These are phyloP conservation scores for Epithemia pelagica DNA, from an alignment of 108 stramenopile genomes.

Conservation along the genomic window DNA sequence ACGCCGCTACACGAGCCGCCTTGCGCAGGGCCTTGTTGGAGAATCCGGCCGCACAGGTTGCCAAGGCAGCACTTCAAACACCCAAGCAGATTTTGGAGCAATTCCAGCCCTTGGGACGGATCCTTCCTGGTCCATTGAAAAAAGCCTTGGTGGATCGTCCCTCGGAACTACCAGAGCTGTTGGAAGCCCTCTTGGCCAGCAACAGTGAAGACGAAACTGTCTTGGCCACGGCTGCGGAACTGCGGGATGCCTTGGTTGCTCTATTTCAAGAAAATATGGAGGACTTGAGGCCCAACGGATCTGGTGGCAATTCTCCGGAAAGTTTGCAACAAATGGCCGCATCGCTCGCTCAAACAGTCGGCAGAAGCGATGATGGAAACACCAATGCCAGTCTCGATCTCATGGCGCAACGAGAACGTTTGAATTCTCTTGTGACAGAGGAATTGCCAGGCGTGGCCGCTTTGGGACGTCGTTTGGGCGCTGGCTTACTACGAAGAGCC, in stretches of 20 bases:
- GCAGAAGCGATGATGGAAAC: conserved; percentile 5
- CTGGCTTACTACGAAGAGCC: conserved; percentile 66
- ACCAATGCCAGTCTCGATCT: conserved; percentile 23
- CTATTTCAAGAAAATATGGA: neutral
- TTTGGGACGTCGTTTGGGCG: conserved; percentile 48
- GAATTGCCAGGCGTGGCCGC: conserved; percentile 47
- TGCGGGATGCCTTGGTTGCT: conserved; percentile 23
- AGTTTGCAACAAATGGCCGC: neutral
- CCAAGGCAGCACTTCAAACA: conserved; percentile 36
- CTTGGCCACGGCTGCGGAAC: conserved; percentile 42
- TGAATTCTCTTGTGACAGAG: conserved; percentile 36
- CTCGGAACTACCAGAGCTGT: conserved; percentile 43
- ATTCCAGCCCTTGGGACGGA: conserved; percentile 15
- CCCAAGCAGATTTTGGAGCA: conserved; percentile 45
- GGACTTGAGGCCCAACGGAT: too few relatives aligned
- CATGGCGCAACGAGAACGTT: conserved; percentile 34
- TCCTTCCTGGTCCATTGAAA: conserved; percentile 50
- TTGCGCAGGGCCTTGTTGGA: conserved; percentile 52
- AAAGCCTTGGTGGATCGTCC: conserved; percentile 45
- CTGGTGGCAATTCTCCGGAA: neutral
- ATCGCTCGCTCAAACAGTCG: too few relatives aligned
- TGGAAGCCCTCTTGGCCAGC: conserved; percentile 43
- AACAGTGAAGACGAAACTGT: conserved; percentile 56
- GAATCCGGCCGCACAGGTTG: conserved; percentile 46
- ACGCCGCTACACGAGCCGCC: conserved; percentile 50